These are phyloP conservation scores for Astragalus glycyphyllos DNA, from an alignment of 306 rosid species.

Conservation along the genomic window DNA sequence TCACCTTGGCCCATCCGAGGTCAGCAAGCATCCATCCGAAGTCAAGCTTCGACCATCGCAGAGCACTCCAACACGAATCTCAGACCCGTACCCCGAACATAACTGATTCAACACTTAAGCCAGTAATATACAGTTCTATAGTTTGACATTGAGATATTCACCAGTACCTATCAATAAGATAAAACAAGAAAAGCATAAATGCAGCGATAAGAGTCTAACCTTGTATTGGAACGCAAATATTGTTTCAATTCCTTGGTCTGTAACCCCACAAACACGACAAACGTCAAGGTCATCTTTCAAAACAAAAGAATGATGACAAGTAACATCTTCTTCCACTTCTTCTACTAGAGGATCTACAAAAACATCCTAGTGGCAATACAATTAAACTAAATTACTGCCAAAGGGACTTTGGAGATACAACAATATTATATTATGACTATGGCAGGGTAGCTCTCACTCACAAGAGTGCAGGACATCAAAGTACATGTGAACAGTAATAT, in stretches of 20 bases:
- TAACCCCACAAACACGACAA: slow-evolving; percentile 88
- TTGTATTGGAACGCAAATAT: slow-evolving; percentile 86
- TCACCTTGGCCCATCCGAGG: too few species aligned
- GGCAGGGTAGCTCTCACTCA: slow-evolving; percentile 17
- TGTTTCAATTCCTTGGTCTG: slow-evolving; percentile 74
- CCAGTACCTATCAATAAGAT: too few species aligned
- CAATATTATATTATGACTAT: slow-evolving; percentile 12
- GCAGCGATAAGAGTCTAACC: too few species aligned
- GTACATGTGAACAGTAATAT: too few species aligned
- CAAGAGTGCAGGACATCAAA: slow-evolving; percentile 7
- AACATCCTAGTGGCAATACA: slow-evolving; percentile 58
- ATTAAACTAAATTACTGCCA: slow-evolving; percentile 33
- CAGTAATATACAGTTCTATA: too few species aligned
- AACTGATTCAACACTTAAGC: too few species aligned
- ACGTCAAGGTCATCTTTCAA: slow-evolving; percentile 95
- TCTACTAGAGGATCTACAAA: slow-evolving; percentile 57
- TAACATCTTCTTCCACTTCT: slow-evolving; percentile 47
- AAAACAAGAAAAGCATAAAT: slow-evolving; percentile 17
- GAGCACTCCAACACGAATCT: too few species aligned
- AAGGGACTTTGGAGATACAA: slow-evolving; percentile 3
- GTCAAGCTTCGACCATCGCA: too few species aligned
- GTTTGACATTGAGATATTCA: too few species aligned
- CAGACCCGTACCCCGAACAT: too few species aligned
- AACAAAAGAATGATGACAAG: slow-evolving; percentile 88
- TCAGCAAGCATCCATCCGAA: too few species aligned